Percentiles rank a stretch among this genome's conserved stretches.
phyloP scores from a whole-genome alignment of 306 rosid species.

The Heteromeles arbutifolia region DNA sequence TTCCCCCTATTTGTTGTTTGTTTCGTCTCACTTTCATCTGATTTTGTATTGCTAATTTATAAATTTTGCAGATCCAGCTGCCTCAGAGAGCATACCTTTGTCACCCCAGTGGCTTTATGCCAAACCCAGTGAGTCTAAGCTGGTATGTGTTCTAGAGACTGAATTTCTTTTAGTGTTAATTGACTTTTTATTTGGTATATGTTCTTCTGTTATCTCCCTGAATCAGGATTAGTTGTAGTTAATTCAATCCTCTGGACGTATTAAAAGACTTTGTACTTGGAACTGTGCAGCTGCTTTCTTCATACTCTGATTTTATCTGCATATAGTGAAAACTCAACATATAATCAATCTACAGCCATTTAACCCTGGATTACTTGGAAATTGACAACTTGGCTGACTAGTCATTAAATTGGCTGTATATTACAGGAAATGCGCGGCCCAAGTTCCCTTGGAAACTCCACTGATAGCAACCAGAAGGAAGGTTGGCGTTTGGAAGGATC shows the following conservation, averaged over 20 bases:
- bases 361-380: neutral
- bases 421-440: conserved; percentile 43
- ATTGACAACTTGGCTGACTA: neutral
- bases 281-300: neutral
- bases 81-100: conserved; percentile 50
- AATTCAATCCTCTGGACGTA: neutral
- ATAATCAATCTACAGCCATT: neutral
- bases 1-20: neutral
- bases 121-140: conserved; percentile 47
- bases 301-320: neutral
- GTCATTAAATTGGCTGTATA: neutral
- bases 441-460: conserved; percentile 32
- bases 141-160: conserved; percentile 29
- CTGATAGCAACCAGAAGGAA: conserved; percentile 42
- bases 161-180: neutral
- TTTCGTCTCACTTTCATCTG: conserved; percentile 4
- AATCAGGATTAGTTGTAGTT: neutral
- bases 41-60: neutral
- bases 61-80: conserved; percentile 31
- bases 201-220: neutral
- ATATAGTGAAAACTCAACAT: neutral
- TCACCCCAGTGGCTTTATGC: conserved; percentile 70
- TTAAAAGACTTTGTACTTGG: neutral
- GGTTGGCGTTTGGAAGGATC: conserved; percentile 53
- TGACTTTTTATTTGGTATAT: neutral